A percentile compares a stretch with the other conserved stretches of the same genome.
These are phyloP conservation scores for Pichia nakasei DNA, from an alignment of 805 yeast species.

Conservation along the genomic window DNA sequence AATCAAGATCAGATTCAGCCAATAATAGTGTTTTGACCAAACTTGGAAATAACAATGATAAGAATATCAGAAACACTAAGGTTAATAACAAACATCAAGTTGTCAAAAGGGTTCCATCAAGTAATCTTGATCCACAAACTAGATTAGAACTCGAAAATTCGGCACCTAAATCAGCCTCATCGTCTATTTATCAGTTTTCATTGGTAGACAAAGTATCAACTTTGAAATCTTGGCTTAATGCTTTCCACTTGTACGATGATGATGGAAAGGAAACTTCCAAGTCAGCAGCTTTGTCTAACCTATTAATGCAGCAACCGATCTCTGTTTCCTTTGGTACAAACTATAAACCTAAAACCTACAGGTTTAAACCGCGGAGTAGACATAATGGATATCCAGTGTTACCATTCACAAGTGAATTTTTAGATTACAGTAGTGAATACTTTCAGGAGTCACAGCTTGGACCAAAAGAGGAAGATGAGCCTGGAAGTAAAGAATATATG, in stretches of 20 bases:
- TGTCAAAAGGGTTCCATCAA: slow-evolving; percentile 18
- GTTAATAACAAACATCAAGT: not conserved
- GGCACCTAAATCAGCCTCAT: slow-evolving; percentile 5
- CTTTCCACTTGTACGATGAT: slow-evolving; percentile 15
- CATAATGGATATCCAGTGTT: slow-evolving; percentile 33
- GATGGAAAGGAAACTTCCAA: slow-evolving; percentile 17
- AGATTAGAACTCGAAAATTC: slow-evolving; percentile 2
- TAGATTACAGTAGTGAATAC: slow-evolving; percentile 76
- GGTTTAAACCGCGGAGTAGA: slow-evolving; percentile 32
- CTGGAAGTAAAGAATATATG: slow-evolving; percentile 81
- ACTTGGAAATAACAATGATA: not conserved
- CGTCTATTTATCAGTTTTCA: slow-evolving; percentile 10
- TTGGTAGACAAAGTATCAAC: slow-evolving; percentile 8
- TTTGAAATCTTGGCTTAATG: slow-evolving; percentile 16
- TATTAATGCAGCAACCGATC: slow-evolving; percentile 21
- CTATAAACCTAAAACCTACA: slow-evolving; percentile 49
- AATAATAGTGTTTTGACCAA: not conserved
- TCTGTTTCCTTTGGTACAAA: slow-evolving; percentile 32
- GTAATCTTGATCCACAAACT: slow-evolving; percentile 12
- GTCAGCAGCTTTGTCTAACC: slow-evolving; percentile 15
- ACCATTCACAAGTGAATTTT: slow-evolving; percentile 54
- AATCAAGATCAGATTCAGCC: not conserved
- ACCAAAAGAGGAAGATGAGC: slow-evolving; percentile 76
- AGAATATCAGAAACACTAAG: not conserved
- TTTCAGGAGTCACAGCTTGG: slow-evolving; percentile 96